These are phyloP conservation scores for Xylaria sp. DNA, from an alignment of 2,329 filamentous ascomycete genomes.

Conservation along the genomic window DNA sequence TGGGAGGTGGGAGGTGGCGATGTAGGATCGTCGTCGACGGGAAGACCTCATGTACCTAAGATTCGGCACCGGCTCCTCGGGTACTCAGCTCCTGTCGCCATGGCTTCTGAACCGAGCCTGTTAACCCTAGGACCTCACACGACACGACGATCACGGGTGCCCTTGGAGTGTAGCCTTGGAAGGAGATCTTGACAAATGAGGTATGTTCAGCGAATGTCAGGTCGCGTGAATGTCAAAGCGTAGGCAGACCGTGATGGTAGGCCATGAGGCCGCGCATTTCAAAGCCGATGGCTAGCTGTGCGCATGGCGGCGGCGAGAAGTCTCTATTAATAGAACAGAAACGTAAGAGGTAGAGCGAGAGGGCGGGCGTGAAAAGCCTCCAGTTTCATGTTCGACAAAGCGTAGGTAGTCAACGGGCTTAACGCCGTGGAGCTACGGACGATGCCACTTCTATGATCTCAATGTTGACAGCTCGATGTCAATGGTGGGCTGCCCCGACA, in stretches of 20 bases:
- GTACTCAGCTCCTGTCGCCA: background rate
- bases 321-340: conserved; percentile 19
- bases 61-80: conserved; percentile 13
- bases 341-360: background rate
- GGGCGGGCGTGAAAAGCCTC: conserved; percentile 3
- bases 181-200: background rate
- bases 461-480: background rate
- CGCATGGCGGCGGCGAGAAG: conserved; percentile 1
- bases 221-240: background rate
- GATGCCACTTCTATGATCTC: background rate
- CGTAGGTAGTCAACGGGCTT: conserved; percentile 1
- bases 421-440: background rate
- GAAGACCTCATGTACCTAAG: conserved; percentile 9
- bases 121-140: background rate
- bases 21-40: conserved; percentile 7
- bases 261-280: background rate
- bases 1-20: background rate
- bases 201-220: background rate
- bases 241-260: too few species aligned
- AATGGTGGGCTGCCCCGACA: conserved; percentile 1
- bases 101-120: background rate
- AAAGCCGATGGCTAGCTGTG: background rate
- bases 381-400: conserved; percentile 11
- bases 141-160: background rate
- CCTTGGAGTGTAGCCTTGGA: background rate